phyloP scores from a whole-genome alignment of 139 green algal species.

The Asterochloris erici region DNA sequence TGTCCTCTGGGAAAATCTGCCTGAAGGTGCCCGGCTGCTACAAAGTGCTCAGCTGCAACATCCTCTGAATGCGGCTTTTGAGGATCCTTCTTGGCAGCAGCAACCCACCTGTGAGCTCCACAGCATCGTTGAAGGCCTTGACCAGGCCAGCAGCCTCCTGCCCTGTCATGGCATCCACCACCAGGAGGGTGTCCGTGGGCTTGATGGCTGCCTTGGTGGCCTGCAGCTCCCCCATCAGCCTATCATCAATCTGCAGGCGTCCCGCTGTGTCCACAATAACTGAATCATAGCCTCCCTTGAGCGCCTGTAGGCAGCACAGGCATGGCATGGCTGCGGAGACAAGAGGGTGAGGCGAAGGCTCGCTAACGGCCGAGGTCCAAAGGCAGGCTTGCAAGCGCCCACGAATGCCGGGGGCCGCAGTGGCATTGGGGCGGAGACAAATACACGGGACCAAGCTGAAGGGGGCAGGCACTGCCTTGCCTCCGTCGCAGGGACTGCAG shows the following conservation, averaged over 20 bases:
- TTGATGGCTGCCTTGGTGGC: slow-evolving; percentile 63
- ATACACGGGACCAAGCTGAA: too few relatives aligned
- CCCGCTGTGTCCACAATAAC: slow-evolving; percentile 97
- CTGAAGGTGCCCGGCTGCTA: too few relatives aligned
- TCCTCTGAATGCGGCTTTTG: too few relatives aligned
- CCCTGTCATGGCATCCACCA: slow-evolving; percentile 99
- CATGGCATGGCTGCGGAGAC: too few relatives aligned
- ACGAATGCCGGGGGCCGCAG: too few relatives aligned
- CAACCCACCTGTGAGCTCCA: slow-evolving; percentile 47
- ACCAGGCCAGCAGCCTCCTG: slow-evolving; percentile 86
- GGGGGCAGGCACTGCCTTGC: too few relatives aligned
- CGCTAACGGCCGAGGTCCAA: slow-evolving; percentile 50
- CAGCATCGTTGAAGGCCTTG: slow-evolving; percentile 88
- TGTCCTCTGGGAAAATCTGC: too few relatives aligned
- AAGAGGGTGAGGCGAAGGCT: too few relatives aligned
- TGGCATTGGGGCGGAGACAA: too few relatives aligned
- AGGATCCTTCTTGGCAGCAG: too few relatives aligned
- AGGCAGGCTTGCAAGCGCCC: slow-evolving; percentile 1
- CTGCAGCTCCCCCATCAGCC: slow-evolving; percentile 90
- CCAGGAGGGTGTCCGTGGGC: slow-evolving; percentile 92
- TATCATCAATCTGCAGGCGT: slow-evolving; percentile 77
- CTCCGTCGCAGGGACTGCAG: too few relatives aligned
- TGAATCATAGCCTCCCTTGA: slow-evolving; percentile 61
- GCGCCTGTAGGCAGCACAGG: slow-evolving; percentile 45
- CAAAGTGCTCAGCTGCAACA: too few relatives aligned